Evolutionary conservation across 2,329 filamentous ascomycete species (phyloP), one percentile per base, ranked within the genome.

Genomic region (Aspergillus sp.): DNA sequence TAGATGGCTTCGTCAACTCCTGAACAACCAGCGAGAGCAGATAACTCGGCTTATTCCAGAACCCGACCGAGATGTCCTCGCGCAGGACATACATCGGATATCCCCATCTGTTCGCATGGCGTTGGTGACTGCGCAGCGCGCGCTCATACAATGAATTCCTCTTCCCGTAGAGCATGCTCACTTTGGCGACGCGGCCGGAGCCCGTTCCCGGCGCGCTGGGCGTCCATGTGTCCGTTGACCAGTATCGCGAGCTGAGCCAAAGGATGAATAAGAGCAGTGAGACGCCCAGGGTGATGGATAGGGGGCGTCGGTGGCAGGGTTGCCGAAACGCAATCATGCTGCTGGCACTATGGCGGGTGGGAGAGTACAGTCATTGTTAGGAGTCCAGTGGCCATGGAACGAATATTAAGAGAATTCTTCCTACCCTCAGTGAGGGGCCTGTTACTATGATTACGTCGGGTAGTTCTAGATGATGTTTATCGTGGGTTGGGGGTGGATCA

Each of bases 1-100:
- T 56, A 10, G 56, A 51, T 5, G 67, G 63, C 52, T 70, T 69
- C 13, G 60, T 62, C 47, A 73, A 46, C 52, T 73, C 70, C 11
- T 59, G 52, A 22, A 72, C 60, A 9, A 73, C 48, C 26, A 70
- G 45, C 36, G 62, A 60, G 17, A 64, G 45, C 24, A 68, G 54
- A 50, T 67, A 70, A 14, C 59, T 56, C 22, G 66, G 61, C 43
- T 72, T 72, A 53, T 71, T 72, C 62, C 68, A 67, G 46, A 63
- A 69, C 2, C 70, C 71, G 10, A 57, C 60, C 1, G 63, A 60
- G 13, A 73, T 63, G 16, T 62, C 56, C 26, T 66, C 57, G 26
- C 67, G 58, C 32, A 75, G 58, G 3, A 73, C 61, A 40, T 64
- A 51, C 59, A 69, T 67, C n/a, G 61, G 62, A 41, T 75, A 74